A percentile compares a stretch with the other conserved stretches of the same genome.
Evolutionary conservation across 169 alveolate species (phyloP).

Genomic region (Plasmodium gonderi): DNA sequence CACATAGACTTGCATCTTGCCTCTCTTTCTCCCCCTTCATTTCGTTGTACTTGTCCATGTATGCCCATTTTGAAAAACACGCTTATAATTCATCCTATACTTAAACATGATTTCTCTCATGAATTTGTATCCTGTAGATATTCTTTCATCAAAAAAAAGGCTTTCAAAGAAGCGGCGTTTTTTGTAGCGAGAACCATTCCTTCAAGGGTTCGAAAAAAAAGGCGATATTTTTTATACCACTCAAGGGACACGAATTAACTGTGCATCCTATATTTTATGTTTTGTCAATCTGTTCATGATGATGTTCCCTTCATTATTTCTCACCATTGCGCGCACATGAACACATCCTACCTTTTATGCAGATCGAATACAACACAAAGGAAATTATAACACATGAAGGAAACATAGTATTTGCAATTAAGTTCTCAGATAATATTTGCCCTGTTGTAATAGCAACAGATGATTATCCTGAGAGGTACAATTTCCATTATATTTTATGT

Average conservation of each 20-base stretch:
- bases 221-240: not conserved
- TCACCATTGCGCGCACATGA: no score
- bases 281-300: not conserved
- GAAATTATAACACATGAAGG: constrained; percentile 74
- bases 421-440: constrained; percentile 52
- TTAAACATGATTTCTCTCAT: not conserved
- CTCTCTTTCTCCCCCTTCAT: not conserved
- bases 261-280: no score
- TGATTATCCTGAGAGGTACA: constrained; percentile 72
- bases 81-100: not conserved
- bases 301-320: not conserved
- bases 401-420: constrained; percentile 62
- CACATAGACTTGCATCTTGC: not conserved
- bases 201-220: constrained; percentile 61
- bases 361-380: constrained; percentile 70
- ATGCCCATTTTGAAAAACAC: not conserved
- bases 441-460: constrained; percentile 72
- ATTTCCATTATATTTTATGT: not conserved
- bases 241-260: no score
- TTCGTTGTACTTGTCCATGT: not conserved
- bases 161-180: constrained; percentile 72
- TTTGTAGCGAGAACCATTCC: constrained; percentile 75
- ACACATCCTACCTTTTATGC: not conserved
- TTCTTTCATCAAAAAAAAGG: constrained; percentile 71
- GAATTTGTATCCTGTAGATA: constrained; percentile 25